phyloP scores from a whole-genome alignment of 179 eudicot genomes.

The Beta corolliflora region DNA sequence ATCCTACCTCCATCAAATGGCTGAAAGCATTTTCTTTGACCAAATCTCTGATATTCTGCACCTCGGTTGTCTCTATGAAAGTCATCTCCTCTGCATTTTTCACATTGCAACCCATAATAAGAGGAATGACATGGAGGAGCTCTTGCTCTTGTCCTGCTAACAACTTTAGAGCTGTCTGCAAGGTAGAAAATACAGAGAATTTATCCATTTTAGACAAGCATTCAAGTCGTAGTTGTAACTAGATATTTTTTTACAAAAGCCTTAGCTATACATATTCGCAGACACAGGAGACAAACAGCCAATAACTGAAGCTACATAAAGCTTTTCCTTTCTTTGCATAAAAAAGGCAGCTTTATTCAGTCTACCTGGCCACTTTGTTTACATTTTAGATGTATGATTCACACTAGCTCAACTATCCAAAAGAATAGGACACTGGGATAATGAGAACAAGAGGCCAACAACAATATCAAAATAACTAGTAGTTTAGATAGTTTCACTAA shows the following conservation, averaged over 20 bases:
- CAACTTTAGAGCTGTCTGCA: conserved; percentile 82
- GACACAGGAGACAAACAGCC: background rate
- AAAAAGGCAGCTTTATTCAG: background rate
- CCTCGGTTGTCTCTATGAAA: conserved; percentile 38
- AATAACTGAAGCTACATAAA: conserved; percentile 8
- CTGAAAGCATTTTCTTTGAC: conserved; percentile 79
- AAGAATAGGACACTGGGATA: background rate
- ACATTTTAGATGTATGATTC: background rate
- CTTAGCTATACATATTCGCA: background rate
- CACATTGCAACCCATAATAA: conserved; percentile 66
- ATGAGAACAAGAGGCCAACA: background rate
- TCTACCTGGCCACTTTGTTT: background rate
- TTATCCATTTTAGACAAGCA: background rate
- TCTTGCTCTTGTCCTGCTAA: conserved; percentile 63
- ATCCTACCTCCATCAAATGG: conserved; percentile 92
- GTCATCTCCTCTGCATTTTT: conserved; percentile 46
- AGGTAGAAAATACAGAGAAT: conserved; percentile 26
- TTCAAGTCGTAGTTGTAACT: background rate
- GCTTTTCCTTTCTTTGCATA: background rate
- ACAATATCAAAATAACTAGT: background rate
- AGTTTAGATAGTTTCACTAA: conserved; percentile 2
- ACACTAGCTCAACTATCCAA: background rate
- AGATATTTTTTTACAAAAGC: background rate
- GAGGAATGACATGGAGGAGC: conserved; percentile 57
- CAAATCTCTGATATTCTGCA: conserved; percentile 48